phyloP scores from a whole-genome alignment of 1,284 basidiomycete genomes.

The Xanthoconium separans region DNA sequence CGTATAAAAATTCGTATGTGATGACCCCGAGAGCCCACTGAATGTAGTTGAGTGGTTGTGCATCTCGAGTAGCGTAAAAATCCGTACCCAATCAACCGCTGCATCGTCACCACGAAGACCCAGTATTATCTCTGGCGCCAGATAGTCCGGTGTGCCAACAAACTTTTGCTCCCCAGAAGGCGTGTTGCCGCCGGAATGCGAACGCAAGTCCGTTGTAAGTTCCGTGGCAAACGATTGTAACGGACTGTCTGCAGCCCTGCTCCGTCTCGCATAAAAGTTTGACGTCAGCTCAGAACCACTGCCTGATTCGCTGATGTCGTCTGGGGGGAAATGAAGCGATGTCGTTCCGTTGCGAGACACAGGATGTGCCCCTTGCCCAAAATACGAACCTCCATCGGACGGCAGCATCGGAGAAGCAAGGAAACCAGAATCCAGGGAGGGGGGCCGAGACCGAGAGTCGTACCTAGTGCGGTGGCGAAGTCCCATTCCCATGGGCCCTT shows the following conservation, averaged over 20 bases:
- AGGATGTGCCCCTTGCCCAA: conserved; percentile 61
- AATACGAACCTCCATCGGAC: conserved; percentile 78
- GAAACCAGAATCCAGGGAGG: conserved; percentile 83
- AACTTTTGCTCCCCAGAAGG: conserved; percentile 83
- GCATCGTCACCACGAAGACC: conserved; percentile 95
- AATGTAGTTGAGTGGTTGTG: conserved; percentile 17
- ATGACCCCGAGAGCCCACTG: conserved; percentile 98
- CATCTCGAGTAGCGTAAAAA: conserved; percentile 12
- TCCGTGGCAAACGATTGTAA: conserved; percentile 80
- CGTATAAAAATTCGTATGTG: conserved; percentile 97
- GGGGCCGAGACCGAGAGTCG: conserved; percentile 68
- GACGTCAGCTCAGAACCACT: conserved; percentile 81
- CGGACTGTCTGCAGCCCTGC: conserved; percentile 66
- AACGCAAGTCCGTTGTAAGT: conserved; percentile 77
- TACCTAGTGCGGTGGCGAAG: conserved; percentile 55
- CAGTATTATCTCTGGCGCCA: conserved; percentile 95
- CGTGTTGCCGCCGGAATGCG: conserved; percentile 58
- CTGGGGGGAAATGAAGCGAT: conserved; percentile 66
- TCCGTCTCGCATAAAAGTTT: conserved; percentile 57
- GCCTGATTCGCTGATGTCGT: conserved; percentile 77
- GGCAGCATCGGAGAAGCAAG: conserved; percentile 69
- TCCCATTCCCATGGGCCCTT: conserved; percentile 59
- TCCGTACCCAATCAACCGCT: conserved; percentile 91
- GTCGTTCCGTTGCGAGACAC: conserved; percentile 58
- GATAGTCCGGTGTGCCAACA: conserved; percentile 96